Evolutionary conservation across 202 grass and related monocot genomes (phyloP), one percentile per base, ranked within the genome.

Genomic region (Alloteropsis angusta): DNA sequence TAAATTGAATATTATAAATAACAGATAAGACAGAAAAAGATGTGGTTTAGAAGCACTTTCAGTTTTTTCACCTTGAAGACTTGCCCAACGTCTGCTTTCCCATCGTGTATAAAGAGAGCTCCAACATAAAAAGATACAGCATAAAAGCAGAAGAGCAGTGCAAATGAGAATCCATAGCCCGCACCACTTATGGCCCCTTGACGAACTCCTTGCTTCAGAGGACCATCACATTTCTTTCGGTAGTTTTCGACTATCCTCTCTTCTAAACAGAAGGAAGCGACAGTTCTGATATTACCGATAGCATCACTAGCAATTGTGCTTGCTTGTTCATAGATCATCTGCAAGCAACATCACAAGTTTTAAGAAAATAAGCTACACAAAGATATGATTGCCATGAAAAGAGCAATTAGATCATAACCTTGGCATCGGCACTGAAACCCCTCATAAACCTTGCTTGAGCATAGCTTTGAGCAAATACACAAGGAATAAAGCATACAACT

Each of bases 251-350:
- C 58, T 22, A 93, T 71, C 68, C 67, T 93, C 39, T 87, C 55
- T 80, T 93, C 88, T 9, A 81, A 77, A 56, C 83, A 87, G 75
- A 89, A 97, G 34, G 90, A 97, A 34, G 81, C 90, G 13, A 97
- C 88, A 23, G 88, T 91, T 39, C 88, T 87, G 54, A 93, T 97
- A 61, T 85, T 88, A 52, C 83, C 36, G 12, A 97, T 80, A 17
- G 93, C 88, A 78, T 97, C 90, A 68, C 78, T 93, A 46, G 90
- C 90, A n/a, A 97, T 83, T 14, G 83, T 84, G 71, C 93, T 93
- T 35, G 93, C 93, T 89, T 97, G 83, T 87, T 93, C 93, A 56
- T 96, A 96, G 66, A 81, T 90, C 82, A 80, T 77, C 92, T 96
- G 78, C 68, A 81, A 32, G 22, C 9, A 59, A 71, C 30, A 65